Conservation (phyloP, 2,329 filamentous ascomycete genomes). For the Aspergillus hiratsukae region DNA sequence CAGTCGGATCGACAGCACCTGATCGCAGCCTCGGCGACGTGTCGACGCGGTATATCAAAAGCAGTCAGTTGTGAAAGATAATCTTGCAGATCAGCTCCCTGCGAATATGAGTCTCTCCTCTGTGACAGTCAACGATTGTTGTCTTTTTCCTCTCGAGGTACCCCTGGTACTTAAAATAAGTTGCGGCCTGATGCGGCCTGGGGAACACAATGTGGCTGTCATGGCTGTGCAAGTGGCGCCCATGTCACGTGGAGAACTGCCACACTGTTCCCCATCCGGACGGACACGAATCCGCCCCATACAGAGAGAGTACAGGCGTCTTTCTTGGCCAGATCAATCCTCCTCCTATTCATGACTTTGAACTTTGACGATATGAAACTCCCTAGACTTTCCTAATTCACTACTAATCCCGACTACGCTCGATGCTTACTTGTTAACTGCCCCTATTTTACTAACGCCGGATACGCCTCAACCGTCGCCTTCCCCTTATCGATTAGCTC, state of each 20-base stretch:
- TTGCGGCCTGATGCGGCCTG: constrained; percentile 6
- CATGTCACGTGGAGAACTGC: constrained; percentile 17
- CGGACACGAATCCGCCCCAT: constrained; percentile 8
- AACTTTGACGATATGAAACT: neutral
- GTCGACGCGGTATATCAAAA: neutral
- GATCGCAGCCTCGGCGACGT: neutral
- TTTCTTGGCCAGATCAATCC: constrained; percentile 2
- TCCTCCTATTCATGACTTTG: neutral
- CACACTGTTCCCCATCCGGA: constrained; percentile 15
- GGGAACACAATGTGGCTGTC: constrained; percentile 11
- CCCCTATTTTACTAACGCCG: constrained; percentile 1
- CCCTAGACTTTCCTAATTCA: neutral
- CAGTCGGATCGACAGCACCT: neutral
- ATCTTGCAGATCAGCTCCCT: neutral
- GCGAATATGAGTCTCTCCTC: neutral
- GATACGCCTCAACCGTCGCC: constrained; percentile 20
- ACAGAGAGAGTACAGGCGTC: constrained; percentile 7
- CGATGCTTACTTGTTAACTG: neutral
- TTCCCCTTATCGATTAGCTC: constrained; percentile 33
- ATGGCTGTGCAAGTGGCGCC: constrained; percentile 11
- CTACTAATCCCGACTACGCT: neutral
- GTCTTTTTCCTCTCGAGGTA: neutral
- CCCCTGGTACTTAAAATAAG: neutral
- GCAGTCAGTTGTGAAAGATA: neutral
- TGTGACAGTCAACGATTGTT: neutral